Conservation (phyloP, 805 yeast species). For the Wickerhamomyces queroliae region DNA sequence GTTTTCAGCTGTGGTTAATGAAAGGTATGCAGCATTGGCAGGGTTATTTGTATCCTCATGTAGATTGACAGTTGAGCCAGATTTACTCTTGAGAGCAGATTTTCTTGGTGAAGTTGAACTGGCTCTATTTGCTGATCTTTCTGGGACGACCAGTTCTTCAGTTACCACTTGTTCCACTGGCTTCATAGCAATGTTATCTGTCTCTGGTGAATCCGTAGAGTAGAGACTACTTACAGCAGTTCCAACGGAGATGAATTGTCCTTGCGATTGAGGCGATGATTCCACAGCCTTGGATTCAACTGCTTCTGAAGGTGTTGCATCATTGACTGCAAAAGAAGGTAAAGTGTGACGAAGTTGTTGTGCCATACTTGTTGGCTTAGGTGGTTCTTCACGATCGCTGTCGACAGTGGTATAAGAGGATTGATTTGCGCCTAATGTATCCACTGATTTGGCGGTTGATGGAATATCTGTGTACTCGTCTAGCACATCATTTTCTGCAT, state of each 20-base stretch:
- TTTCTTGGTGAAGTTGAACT: conserved; percentile 33
- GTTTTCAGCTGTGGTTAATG: conserved; percentile 73
- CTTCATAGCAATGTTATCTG: too few species aligned
- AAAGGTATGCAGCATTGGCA: conserved; percentile 60
- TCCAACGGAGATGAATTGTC: neutral
- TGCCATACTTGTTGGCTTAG: conserved; percentile 31
- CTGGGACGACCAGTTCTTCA: conserved; percentile 20
- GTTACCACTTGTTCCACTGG: too few species aligned
- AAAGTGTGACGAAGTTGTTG: conserved; percentile 39
- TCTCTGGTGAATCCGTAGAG: conserved; percentile 6
- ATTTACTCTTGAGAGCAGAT: conserved; percentile 32
- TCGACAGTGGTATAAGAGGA: conserved; percentile 18
- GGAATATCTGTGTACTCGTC: conserved; percentile 17
- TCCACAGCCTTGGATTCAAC: neutral
- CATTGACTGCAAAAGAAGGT: conserved; percentile 17
- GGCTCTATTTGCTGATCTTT: conserved; percentile 25
- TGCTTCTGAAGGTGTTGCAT: conserved; percentile 1
- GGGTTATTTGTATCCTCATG: conserved; percentile 22
- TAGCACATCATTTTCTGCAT: conserved; percentile 1
- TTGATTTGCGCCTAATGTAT: conserved; percentile 10
- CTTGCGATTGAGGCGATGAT: neutral
- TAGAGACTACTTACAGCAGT: conserved; percentile 9
- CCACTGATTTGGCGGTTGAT: conserved; percentile 21
- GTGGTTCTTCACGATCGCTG: conserved; percentile 7
- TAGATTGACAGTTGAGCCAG: conserved; percentile 18